These are phyloP conservation scores for Aureobasidium lini DNA, from an alignment of 2,329 filamentous ascomycete species.

Conservation along the genomic window DNA sequence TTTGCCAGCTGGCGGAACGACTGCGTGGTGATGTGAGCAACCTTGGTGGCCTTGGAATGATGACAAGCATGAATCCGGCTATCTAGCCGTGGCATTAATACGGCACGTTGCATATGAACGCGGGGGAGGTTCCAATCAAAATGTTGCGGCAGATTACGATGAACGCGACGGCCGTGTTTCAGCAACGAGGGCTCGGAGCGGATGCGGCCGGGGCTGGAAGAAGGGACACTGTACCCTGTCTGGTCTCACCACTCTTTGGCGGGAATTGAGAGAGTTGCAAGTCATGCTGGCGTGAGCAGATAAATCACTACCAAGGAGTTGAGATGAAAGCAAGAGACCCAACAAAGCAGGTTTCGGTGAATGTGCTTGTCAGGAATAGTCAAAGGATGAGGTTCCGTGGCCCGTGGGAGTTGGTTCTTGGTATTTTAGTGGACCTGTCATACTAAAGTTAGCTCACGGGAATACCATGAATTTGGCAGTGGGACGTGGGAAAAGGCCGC, in stretches of 20 bases:
- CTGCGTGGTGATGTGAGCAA: not conserved
- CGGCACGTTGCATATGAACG: not conserved
- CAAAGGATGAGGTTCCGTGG: not conserved
- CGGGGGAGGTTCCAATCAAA: constrained; percentile 9
- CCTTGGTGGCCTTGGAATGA: not conserved
- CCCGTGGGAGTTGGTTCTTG: not conserved
- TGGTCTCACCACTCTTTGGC: not conserved
- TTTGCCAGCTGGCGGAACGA: not conserved
- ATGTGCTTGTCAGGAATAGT: not conserved
- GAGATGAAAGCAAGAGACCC: not conserved
- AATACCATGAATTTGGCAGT: not conserved
- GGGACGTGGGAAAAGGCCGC: not conserved
- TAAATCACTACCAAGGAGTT: not conserved
- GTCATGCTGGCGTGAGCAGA: constrained; percentile 1
- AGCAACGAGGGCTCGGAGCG: constrained; percentile 2
- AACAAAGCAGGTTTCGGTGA: not conserved
- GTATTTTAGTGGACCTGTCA: constrained; percentile 9
- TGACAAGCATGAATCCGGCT: constrained; percentile 4
- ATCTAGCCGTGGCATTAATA: not conserved
- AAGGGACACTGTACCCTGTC: not conserved
- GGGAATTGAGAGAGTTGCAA: not conserved
- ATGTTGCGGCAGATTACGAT: constrained; percentile 6
- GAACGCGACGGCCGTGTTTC: constrained; percentile 4
- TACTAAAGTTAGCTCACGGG: constrained; percentile 6
- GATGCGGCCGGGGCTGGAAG: not conserved